phyloP scores from a whole-genome alignment of 257 asterid species.

The Gentiana macrophylla region DNA sequence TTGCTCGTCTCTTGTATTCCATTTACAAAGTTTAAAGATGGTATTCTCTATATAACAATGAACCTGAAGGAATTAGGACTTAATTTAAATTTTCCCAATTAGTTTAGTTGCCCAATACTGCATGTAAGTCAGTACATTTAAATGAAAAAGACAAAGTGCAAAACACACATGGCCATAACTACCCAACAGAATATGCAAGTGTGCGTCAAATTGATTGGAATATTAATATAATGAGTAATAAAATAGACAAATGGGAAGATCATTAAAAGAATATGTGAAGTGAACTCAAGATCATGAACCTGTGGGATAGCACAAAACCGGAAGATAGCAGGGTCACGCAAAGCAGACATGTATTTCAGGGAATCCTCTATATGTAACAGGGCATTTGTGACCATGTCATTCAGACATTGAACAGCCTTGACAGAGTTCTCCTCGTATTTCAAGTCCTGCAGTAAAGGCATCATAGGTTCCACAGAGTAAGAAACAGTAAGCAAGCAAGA shows the following conservation, averaged over 20 bases:
- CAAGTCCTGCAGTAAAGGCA: conserved; percentile 50
- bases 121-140: no score
- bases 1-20: no score
- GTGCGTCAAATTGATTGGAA: no score
- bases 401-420: conserved; percentile 90
- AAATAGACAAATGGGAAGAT: not conserved
- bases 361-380: conserved; percentile 68
- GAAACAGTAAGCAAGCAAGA: not conserved
- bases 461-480: conserved; percentile 8
- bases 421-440: conserved; percentile 72
- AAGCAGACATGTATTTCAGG: conserved; percentile 58
- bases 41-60: no score
- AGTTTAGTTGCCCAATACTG: no score
- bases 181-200: no score
- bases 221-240: no score
- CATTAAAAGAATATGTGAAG: conserved; percentile 2
- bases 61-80: no score
- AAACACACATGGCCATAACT: no score
- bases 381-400: conserved; percentile 96
- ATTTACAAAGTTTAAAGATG: no score
- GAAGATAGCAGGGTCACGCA: conserved; percentile 74
- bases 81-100: no score
- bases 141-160: no score
- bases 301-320: conserved; percentile 97
- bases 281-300: conserved; percentile 34